Percentiles rank a stretch among this genome's conserved stretches.
phyloP scores from a whole-genome alignment of 202 grass and related monocot genomes.

The Digitaria exilis region DNA sequence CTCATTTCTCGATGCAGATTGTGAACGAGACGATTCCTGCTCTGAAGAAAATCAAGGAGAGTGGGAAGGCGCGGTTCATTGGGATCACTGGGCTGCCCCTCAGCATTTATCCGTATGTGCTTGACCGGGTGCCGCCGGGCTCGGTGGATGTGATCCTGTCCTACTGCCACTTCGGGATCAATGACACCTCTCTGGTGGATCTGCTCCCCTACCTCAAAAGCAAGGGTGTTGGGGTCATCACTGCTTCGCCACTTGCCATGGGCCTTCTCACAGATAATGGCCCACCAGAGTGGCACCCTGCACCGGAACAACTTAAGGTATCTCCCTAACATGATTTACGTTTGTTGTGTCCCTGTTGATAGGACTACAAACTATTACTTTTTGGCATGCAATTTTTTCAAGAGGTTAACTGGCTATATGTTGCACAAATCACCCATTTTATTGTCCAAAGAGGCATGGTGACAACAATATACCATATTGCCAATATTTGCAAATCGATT shows the following conservation, averaged over 20 bases:
- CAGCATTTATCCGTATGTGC: slow-evolving; percentile 66
- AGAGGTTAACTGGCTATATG: background rate
- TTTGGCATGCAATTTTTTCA: background rate
- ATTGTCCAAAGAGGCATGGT: background rate
- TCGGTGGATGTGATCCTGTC: slow-evolving; percentile 87
- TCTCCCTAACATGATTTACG: background rate
- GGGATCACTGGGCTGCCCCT: slow-evolving; percentile 82
- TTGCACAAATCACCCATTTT: background rate
- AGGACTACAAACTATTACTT: background rate
- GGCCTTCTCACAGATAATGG: slow-evolving; percentile 85
- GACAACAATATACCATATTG: background rate
- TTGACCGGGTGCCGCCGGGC: slow-evolving; percentile 59
- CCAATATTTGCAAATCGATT: background rate
- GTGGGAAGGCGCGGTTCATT: slow-evolving; percentile 78
- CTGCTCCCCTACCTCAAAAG: slow-evolving; percentile 86
- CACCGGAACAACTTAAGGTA: slow-evolving; percentile 79
- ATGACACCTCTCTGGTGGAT: slow-evolving; percentile 66
- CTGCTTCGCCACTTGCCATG: slow-evolving; percentile 82
- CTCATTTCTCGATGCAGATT: slow-evolving; percentile 40
- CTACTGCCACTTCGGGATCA: slow-evolving; percentile 91
- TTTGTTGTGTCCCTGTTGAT: background rate
- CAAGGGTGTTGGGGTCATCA: slow-evolving; percentile 84
- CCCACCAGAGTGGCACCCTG: slow-evolving; percentile 85
- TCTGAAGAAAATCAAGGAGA: slow-evolving; percentile 80
- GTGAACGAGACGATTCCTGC: slow-evolving; percentile 86